Conservation (phyloP, 495 filamentous ascomycete genomes). For the Xylaria intraflava region DNA sequence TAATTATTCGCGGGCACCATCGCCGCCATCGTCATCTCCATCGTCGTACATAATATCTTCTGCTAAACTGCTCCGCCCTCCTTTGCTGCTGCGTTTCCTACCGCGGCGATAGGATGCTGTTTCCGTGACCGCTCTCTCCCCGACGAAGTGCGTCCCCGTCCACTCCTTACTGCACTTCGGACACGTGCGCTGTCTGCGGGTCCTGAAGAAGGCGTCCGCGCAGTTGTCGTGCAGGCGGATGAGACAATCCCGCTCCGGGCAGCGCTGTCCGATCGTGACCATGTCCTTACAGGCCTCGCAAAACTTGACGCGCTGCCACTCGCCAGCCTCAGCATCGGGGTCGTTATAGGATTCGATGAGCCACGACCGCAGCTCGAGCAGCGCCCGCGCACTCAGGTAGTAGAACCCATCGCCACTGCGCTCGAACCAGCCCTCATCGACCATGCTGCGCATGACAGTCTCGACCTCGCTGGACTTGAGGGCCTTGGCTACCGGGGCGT, state of each 20-base stretch:
- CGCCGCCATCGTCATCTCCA: constrained; percentile 15
- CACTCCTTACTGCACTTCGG: constrained; percentile 67
- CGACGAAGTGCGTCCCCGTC: constrained; percentile 70
- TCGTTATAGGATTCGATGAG: constrained; percentile 82
- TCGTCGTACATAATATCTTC: constrained; percentile 22
- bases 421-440: constrained; percentile 81
- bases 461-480: constrained; percentile 75
- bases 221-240: constrained; percentile 76
- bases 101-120: constrained; percentile 40
- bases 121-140: constrained; percentile 63
- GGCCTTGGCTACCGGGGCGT: constrained; percentile 30
- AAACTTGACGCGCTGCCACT: constrained; percentile 68
- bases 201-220: constrained; percentile 62
- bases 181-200: constrained; percentile 54
- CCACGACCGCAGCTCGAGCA: constrained; percentile 82
- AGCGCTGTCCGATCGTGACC: constrained; percentile 81
- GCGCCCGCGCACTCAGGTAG: constrained; percentile 62
- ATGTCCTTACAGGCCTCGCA: constrained; percentile 89
- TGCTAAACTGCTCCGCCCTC: constrained; percentile 23
- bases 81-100: constrained; percentile 25
- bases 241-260: constrained; percentile 57
- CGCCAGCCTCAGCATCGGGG: constrained; percentile 46
- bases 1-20: not conserved
- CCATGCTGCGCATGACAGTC: constrained; percentile 57
- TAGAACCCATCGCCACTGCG: constrained; percentile 62